Evolutionary conservation across 192 early-diverging fungal species (phyloP).

Genomic region (Oehlia diaphana): DNA sequence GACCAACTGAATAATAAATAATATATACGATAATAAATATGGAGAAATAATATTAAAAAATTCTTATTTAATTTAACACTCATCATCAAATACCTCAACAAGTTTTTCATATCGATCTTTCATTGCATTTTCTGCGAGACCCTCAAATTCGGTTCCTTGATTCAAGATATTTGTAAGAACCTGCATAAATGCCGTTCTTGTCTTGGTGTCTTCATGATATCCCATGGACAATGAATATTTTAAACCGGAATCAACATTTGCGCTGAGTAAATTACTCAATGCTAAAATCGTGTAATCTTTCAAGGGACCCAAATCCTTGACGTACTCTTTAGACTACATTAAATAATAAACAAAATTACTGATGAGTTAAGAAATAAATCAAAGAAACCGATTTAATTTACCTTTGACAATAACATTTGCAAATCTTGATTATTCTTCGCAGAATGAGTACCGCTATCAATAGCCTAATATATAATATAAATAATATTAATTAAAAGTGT

Average conservation of each 20-base stretch:
- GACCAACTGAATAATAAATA: conserved; percentile 42
- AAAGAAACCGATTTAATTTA: conserved; percentile 8
- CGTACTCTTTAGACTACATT: conserved; percentile 55
- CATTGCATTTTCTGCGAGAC: conserved; percentile 72
- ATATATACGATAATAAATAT: conserved; percentile 6
- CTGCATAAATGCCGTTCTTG: conserved; percentile 87
- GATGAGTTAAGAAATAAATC: neutral
- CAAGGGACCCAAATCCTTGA: conserved; percentile 64
- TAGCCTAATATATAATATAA: conserved; percentile 6
- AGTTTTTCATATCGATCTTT: conserved; percentile 79
- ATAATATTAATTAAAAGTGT: neutral
- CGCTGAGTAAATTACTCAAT: conserved; percentile 85
- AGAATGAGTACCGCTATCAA: conserved; percentile 30
- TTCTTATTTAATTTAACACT: neutral
- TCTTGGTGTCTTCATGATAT: conserved; percentile 89
- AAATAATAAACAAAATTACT: neutral
- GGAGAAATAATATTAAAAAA: neutral
- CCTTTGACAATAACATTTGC: conserved; percentile 38
- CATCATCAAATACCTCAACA: conserved; percentile 57
- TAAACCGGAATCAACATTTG: conserved; percentile 91
- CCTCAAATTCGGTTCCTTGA: conserved; percentile 83
- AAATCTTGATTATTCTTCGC: conserved; percentile 33
- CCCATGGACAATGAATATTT: conserved; percentile 86
- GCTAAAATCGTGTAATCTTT: conserved; percentile 88
- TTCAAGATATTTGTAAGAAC: conserved; percentile 92